These are phyloP conservation scores for Umbellularia californica DNA, from an alignment of 164 flowering plant genomes.

Conservation along the genomic window DNA sequence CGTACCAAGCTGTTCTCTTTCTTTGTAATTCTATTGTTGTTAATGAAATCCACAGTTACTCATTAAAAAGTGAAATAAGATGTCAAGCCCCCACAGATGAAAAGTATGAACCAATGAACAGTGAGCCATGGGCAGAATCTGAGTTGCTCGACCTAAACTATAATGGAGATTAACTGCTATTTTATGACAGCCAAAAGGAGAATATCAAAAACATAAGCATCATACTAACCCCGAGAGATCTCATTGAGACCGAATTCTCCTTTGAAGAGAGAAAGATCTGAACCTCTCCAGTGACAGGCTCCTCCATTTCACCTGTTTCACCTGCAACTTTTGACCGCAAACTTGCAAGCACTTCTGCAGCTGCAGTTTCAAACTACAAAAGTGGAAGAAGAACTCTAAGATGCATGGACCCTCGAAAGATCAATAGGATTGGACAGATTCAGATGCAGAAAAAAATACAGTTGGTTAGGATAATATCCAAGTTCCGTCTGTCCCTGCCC, in stretches of 20 bases:
- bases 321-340: slow-evolving; percentile 68
- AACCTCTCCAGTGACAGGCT: slow-evolving; percentile 66
- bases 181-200: not conserved
- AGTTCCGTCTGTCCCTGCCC: no score
- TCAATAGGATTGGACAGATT: not conserved
- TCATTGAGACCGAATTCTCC: slow-evolving; percentile 79
- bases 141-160: not conserved
- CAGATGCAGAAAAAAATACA: not conserved
- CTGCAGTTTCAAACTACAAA: slow-evolving; percentile 84
- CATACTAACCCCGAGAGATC: slow-evolving; percentile 82
- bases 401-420: not conserved
- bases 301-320: slow-evolving; percentile 85
- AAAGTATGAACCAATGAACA: no score
- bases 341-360: slow-evolving; percentile 70
- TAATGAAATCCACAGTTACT: no score
- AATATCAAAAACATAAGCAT: not conserved
- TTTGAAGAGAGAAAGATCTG: slow-evolving; percentile 81
- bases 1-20: no score
- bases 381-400: slow-evolving; percentile 2
- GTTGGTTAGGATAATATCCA: no score
- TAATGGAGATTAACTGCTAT: not conserved
- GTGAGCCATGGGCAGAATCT: not conserved
- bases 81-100: not conserved
- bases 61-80: not conserved
- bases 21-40: no score